Evolutionary conservation across 768 basidiomycete genomes (phyloP).

Genomic region (Tylopilus plumbeoviolaceoides): DNA sequence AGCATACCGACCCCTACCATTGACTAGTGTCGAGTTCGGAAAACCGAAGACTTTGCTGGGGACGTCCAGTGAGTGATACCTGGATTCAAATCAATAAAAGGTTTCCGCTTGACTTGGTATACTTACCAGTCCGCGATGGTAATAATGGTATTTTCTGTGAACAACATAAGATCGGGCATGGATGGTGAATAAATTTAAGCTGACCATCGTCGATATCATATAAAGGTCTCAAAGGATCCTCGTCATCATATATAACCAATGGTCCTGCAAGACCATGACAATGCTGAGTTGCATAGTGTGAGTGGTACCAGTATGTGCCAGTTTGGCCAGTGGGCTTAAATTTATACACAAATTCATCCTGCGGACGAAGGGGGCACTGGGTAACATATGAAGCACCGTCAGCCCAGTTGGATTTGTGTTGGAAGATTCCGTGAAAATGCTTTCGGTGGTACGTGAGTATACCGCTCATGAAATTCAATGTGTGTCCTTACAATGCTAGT

Average conservation of each 20-base stretch:
- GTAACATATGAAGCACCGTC: constrained; percentile 1
- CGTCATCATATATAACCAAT: constrained; percentile 13
- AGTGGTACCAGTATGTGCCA: constrained; percentile 45
- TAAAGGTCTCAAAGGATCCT: constrained; percentile 14
- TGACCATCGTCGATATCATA: constrained; percentile 43
- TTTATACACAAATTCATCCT: constrained; percentile 33
- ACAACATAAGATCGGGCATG: not conserved
- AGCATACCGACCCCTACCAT: constrained; percentile 5
- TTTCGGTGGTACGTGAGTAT: constrained; percentile 4
- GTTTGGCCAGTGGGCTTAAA: constrained; percentile 22
- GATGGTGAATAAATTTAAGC: not conserved
- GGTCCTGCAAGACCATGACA: constrained; percentile 25
- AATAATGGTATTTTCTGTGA: constrained; percentile 35
- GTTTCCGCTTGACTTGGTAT: not conserved
- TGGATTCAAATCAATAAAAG: not conserved
- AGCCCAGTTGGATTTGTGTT: constrained; percentile 6
- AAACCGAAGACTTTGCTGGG: not conserved
- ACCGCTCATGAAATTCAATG: constrained; percentile 1
- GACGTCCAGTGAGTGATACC: constrained; percentile 5
- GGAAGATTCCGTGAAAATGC: constrained; percentile 6
- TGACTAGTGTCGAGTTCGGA: constrained; percentile 2
- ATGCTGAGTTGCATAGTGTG: constrained; percentile 1
- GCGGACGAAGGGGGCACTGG: constrained; percentile 5
- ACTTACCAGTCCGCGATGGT: constrained; percentile 4
- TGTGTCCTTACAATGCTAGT: constrained; percentile 35